phyloP scores from a whole-genome alignment of 2,329 filamentous ascomycete species.

The Fusarium sp. region DNA sequence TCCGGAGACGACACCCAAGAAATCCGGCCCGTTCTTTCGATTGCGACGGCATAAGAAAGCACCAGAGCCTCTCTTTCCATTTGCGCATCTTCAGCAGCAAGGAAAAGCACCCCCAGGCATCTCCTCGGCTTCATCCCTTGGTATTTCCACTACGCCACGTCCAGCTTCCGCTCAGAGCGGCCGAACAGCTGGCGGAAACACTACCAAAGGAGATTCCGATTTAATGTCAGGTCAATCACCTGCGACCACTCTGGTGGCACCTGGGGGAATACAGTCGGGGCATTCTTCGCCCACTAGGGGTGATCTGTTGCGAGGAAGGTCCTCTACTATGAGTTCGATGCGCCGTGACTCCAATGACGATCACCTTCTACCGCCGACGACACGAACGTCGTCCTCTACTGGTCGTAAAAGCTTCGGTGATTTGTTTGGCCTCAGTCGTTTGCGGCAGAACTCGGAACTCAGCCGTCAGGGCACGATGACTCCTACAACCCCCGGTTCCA shows the following conservation, averaged over 20 bases:
- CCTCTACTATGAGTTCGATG: constrained; percentile 89
- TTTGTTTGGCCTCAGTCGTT: constrained; percentile 78
- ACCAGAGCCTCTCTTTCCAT: constrained; percentile 80
- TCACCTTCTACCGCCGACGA: constrained; percentile 70
- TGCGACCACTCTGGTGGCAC: constrained; percentile 58
- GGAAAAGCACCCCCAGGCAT: constrained; percentile 54
- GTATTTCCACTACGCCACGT: constrained; percentile 45
- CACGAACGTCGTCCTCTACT: constrained; percentile 87
- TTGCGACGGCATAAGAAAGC: constrained; percentile 81
- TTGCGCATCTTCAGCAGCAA: constrained; percentile 83
- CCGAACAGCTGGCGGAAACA: constrained; percentile 34
- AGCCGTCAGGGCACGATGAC: constrained; percentile 74
- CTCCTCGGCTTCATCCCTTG: constrained; percentile 57
- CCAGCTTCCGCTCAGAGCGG: constrained; percentile 49
- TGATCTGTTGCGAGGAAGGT: constrained; percentile 75
- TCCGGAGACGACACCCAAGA: constrained; percentile 68
- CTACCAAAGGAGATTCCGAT: constrained; percentile 25
- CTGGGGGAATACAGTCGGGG: constrained; percentile 58
- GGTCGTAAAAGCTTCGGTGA: constrained; percentile 94
- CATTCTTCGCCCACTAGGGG: constrained; percentile 75
- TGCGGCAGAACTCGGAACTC: constrained; percentile 84
- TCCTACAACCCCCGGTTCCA: constrained; percentile 74
- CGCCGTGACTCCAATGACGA: constrained; percentile 77
- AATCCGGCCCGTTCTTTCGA: constrained; percentile 80
- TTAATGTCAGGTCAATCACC: constrained; percentile 50